These are phyloP conservation scores for Orbilia javanica DNA, from an alignment of 2,329 filamentous ascomycete genomes.

Conservation along the genomic window DNA sequence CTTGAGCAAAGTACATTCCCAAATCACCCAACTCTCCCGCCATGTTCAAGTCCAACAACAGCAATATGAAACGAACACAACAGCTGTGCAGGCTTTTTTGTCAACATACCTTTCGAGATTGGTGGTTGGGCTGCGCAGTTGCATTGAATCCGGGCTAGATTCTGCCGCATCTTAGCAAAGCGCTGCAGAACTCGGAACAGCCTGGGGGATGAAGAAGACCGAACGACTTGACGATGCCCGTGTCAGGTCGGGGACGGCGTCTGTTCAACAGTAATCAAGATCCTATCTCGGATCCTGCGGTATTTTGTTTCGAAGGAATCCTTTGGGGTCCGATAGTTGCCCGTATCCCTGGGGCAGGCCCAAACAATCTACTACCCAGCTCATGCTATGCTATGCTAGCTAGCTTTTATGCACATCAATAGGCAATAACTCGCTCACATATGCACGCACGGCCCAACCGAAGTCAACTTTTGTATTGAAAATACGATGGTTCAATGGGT, in stretches of 20 bases:
- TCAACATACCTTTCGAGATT: background rate
- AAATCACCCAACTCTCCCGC: background rate
- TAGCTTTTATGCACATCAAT: constrained; percentile 7
- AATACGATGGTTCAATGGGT: background rate
- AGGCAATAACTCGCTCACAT: constrained; percentile 26
- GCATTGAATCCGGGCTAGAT: background rate
- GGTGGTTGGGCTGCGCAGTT: background rate
- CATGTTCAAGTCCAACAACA: constrained; percentile 9
- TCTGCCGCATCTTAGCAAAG: constrained; percentile 5
- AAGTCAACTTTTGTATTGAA: background rate
- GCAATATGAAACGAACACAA: constrained; percentile 23
- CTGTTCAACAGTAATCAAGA: constrained; percentile 13
- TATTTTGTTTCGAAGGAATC: constrained; percentile 12
- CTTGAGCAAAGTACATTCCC: background rate
- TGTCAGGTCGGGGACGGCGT: background rate
- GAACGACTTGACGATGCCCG: background rate
- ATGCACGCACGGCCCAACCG: constrained; percentile 12
- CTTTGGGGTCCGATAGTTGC: constrained; percentile 8
- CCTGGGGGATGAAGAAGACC: background rate
- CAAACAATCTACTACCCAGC: constrained; percentile 16
- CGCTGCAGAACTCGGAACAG: background rate
- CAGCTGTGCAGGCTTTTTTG: background rate
- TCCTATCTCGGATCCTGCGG: constrained; percentile 11
- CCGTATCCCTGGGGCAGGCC: constrained; percentile 7
- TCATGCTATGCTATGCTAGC: background rate